Base-by-base conservation (phyloP, 2,329 filamentous ascomycete species). In the Penicillium olsonii region DNA sequence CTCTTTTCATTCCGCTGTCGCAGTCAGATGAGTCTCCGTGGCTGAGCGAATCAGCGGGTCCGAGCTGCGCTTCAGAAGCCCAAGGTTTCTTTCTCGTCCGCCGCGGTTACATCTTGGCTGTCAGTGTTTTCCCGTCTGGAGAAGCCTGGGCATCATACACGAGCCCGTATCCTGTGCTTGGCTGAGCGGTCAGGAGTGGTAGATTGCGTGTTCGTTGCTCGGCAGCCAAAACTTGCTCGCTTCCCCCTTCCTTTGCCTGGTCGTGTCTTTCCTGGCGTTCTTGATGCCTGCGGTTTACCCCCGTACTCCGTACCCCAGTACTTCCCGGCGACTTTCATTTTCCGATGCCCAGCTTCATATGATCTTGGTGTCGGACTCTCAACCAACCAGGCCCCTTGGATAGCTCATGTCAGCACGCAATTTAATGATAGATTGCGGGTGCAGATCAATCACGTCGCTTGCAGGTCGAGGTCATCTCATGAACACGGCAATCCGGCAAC, bases 161-260 rank as follows among this genome's bases (percentile, higher is more conserved):
- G 24, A 40, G 27, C 15, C 47, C 47, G 42, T 40, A 40, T 49
- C 31, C 37, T 35, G 42, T 39, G 47, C 55, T 57, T 57, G 55
- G 47, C 55, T 57, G 29, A 33, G 51, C 51, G 46, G 48, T 54
- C 48, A 48, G 31, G 35, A 50, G 44, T 34, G 45, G 26, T 27
- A 19, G 48, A 45, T 53, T 55, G 51, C 54, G 54, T 47, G 55
- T 49, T 40, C 34, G 26, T 5, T 45, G 42, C 47, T 49, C 47
- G 47, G 47, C 47, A 45, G 18, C 33, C 19, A 43, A 22, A 11
- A 5, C 42, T 37, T 14, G 26, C 12, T 18, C n/a, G 20, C 20
- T 39, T 15, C 9, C 15, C 27, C 24, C 40, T 22, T 18, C 17
- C 26, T 10, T 20, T 27, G n/a, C 20, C 15, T 9, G 22, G 4